Evolutionary conservation across 768 basidiomycete species (phyloP).

Genomic region (Podaxis sp.): DNA sequence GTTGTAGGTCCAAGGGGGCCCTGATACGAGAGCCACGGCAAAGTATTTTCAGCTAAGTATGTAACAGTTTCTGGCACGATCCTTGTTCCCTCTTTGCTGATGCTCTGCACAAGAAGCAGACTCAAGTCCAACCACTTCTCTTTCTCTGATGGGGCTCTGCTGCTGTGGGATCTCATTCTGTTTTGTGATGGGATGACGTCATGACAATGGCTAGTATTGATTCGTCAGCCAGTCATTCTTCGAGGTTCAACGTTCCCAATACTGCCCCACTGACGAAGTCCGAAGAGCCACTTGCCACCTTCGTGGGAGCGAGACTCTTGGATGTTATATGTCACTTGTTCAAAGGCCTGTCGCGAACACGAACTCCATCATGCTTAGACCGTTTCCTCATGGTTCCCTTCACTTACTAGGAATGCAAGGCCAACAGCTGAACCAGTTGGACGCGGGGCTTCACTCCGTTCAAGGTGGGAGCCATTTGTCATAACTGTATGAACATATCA

Average conservation of each 20-base stretch:
- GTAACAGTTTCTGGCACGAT: too few relatives aligned
- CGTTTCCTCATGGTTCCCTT: neutral
- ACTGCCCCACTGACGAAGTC: neutral
- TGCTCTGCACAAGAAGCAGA: too few relatives aligned
- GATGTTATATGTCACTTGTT: neutral
- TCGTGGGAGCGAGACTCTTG: neutral
- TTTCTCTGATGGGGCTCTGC: too few relatives aligned
- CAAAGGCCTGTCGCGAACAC: neutral
- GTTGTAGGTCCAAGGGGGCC: too few relatives aligned
- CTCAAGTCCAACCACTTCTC: too few relatives aligned
- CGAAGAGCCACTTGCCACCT: neutral
- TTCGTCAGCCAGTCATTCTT: neutral
- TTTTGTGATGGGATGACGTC: neutral
- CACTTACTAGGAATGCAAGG: neutral
- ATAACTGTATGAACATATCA: neutral
- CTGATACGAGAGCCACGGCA: too few relatives aligned
- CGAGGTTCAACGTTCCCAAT: neutral
- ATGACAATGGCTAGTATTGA: neutral
- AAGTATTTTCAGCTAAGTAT: too few relatives aligned
- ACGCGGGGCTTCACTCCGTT: slow-evolving; percentile 10
- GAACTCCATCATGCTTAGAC: neutral
- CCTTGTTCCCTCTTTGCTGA: too few relatives aligned
- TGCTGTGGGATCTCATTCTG: too few relatives aligned
- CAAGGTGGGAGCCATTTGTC: neutral
- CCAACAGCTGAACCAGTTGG: slow-evolving; percentile 5